Evolutionary conservation across 257 asterid species (phyloP), one percentile per base, ranked within the genome.

Genomic region (Buddleja alternifolia): DNA sequence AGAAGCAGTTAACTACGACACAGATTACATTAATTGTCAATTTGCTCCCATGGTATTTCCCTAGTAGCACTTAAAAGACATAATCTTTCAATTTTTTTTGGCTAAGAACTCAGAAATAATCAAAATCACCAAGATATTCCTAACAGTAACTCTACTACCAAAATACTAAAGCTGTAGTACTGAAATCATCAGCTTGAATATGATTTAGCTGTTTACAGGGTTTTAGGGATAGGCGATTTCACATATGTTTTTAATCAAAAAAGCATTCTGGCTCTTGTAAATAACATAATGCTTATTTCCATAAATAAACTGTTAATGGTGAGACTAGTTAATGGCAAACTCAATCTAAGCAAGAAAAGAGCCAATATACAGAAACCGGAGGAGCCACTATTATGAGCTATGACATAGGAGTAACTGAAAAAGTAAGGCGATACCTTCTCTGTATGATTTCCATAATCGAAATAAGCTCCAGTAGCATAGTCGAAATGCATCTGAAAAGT

Each of bases 381-480:
- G 19, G 65, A 52, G 32, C 58, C 47, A 59, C 15, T 20, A 51
- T 10, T 1, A 55, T 41, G 55, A 67, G n/a, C n/a, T n/a, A n/a
- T n/a, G n/a, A n/a, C 10, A 57, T 70, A 41, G 25, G 58, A 48
- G 58, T 20, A 59, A 53, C 61, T 41, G 45, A 55, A 55, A 69
- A 62, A 15, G 39, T 41, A 67, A 66, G 59, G 75, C 25, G 23
- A 63, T 75, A 93, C 99, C 97, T 87, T 85, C 75, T 94, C 97
- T 19, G 97, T 80, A 73, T 94, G 99, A 83, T 87, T 84, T 57
- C 99, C 99, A 69, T 83, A 94, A 84, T 94, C 99, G 83, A 82
- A 89, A 83, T 94, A 94, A 70, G 92, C 89, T 82, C 97, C 97
- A 46, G 54, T 64, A 25, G 16, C 69, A 57, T 72, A 19, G 78